Evolutionary conservation across 129 eudicot genomes (phyloP).

Genomic region (Glebionis coronaria): DNA sequence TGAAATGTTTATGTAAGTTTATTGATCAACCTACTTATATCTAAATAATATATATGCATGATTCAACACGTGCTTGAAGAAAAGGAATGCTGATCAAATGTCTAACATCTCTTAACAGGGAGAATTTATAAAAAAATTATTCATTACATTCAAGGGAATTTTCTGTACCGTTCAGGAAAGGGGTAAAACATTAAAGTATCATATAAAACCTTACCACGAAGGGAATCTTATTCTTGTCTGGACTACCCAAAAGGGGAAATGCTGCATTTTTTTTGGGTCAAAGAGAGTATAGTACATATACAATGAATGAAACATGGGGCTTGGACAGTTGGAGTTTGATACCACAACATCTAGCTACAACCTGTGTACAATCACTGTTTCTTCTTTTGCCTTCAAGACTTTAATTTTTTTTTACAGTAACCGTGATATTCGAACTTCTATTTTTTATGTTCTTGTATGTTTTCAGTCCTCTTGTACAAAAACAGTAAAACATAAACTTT

Average conservation of each 20-base stretch:
- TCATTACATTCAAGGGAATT: slow-evolving; percentile 1
- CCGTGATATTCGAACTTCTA: too few species aligned
- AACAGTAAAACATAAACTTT: background rate
- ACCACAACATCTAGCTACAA: too few species aligned
- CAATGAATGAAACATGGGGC: too few species aligned
- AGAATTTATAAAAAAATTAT: background rate
- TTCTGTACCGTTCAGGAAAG: background rate
- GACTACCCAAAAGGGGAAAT: too few species aligned
- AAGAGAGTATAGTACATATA: too few species aligned
- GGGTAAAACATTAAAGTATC: slow-evolving; percentile 7
- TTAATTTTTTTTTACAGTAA: too few species aligned
- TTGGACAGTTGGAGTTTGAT: too few species aligned
- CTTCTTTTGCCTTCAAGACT: background rate
- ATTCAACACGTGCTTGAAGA: background rate
- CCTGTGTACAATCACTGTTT: background rate
- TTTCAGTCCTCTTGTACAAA: background rate
- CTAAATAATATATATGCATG: background rate
- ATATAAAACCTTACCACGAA: slow-evolving; percentile 3
- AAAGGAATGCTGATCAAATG: background rate
- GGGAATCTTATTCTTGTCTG: background rate
- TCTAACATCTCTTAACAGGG: slow-evolving; percentile 5
- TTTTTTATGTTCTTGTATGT: background rate
- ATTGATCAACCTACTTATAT: background rate
- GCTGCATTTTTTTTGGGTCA: too few species aligned
- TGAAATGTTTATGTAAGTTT: too few species aligned